Evolutionary conservation across 148 eudicot genomes (phyloP), one percentile per base, ranked within the genome.

Genomic region (Rheum nobile): DNA sequence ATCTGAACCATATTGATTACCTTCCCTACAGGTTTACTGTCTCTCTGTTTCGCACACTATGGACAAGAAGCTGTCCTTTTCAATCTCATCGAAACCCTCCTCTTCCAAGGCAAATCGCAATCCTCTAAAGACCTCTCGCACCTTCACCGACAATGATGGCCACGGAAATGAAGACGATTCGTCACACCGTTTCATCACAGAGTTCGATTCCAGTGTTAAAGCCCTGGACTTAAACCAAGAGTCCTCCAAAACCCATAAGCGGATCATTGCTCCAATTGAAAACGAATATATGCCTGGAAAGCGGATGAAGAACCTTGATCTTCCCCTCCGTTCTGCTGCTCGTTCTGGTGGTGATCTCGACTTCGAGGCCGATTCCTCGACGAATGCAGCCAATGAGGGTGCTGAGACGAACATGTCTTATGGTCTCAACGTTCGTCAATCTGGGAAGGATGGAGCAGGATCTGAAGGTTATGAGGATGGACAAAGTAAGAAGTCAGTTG

Each of bases 231-330:
- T 52, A 72, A 54, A 8, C 8, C 13, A 41, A 59, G 46, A 21
- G 26, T 43, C 72, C 31, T 39, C 46, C 73, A 42, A 74, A 0
- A 74, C 81, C 26, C 79, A 61, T 7, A 69, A 72, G 67, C 26
- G 19, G 4, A 37, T 84, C 37, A 89, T 91, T 61, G 88, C 97
- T 8, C 95, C 97, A 3, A 80, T 76, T 4, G 84, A 86, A 65
- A 88, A 92, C 70, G 83, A 82, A 42, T 88, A 85, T 82, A 78
- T 83, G n/a, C 89, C 88, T 52, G 32, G 71, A 28, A 88, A 88
- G 75, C 82, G 81, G 80, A 86, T 89, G 86, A 87, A 87, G 80
- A 89, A 91, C 75, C 82, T 91, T 21, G 86, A 86, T 4, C 80
- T 84, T 14, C 86, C 90, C 3, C 69, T 83, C 85, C 77, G 71